phyloP scores from a whole-genome alignment of 768 basidiomycete genomes.

The Rhizopogon sp. region DNA sequence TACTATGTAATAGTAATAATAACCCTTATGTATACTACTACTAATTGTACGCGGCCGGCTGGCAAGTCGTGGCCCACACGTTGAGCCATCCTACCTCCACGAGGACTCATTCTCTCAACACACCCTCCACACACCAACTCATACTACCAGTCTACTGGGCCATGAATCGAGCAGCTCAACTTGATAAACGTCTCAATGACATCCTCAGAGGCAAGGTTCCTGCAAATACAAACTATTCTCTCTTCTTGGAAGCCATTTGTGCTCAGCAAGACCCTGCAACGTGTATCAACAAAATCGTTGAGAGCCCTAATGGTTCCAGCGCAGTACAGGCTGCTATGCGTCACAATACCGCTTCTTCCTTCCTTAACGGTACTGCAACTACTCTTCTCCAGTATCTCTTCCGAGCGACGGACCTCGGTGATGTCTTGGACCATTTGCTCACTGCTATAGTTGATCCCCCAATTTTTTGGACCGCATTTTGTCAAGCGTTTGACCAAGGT shows the following conservation, averaged over 20 bases:
- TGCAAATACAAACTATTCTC: conserved; percentile 23
- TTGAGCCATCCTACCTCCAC: too few species aligned
- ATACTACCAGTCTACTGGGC: background rate
- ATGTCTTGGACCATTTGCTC: conserved; percentile 35
- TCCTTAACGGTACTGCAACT: conserved; percentile 39
- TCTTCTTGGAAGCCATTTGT: conserved; percentile 45
- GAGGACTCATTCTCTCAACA: too few species aligned
- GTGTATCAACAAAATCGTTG: conserved; percentile 35
- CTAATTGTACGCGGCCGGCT: too few species aligned
- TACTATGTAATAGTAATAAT: too few species aligned
- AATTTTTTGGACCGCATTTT: conserved; percentile 43
- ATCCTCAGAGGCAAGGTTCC: conserved; percentile 25
- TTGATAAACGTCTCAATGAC: conserved; percentile 30
- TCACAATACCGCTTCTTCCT: conserved; percentile 29
- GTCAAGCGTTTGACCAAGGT: conserved; percentile 28
- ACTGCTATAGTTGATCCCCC: conserved; percentile 42
- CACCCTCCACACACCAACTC: too few species aligned
- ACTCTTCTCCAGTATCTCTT: conserved; percentile 35
- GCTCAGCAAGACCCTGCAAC: conserved; percentile 31
- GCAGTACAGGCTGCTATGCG: conserved; percentile 39
- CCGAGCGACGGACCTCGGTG: conserved; percentile 36
- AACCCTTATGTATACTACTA: too few species aligned
- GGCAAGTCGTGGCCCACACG: too few species aligned
- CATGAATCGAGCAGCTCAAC: conserved; percentile 21
- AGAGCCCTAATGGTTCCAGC: conserved; percentile 29